These are phyloP conservation scores for Hypoxylon lenormandii DNA, from an alignment of 495 filamentous ascomycete species.

Conservation along the genomic window DNA sequence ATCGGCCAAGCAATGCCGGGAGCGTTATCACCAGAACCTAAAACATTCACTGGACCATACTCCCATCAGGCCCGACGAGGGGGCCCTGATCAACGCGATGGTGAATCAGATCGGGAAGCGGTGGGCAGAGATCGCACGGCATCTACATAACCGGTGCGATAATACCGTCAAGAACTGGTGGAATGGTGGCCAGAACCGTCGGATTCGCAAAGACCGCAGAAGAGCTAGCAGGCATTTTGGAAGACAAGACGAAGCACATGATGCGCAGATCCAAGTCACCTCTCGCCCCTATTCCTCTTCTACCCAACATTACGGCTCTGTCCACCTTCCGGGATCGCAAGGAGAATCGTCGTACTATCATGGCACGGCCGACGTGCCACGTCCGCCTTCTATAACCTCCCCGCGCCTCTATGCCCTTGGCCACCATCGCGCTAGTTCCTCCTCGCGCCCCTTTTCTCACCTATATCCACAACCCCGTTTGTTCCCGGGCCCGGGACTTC, in stretches of 20 bases:
- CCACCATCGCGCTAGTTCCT: too few relatives aligned
- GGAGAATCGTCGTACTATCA: too few relatives aligned
- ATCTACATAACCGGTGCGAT: conserved; percentile 88
- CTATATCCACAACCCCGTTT: too few relatives aligned
- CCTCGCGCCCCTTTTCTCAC: too few relatives aligned
- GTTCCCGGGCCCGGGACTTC: conserved; percentile 63
- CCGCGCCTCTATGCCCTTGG: too few relatives aligned
- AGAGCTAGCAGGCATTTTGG: not conserved
- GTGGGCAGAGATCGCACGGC: conserved; percentile 94
- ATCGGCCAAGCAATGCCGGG: conserved; percentile 94
- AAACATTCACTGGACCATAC: conserved; percentile 90
- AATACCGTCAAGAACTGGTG: conserved; percentile 99
- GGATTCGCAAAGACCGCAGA: conserved; percentile 54
- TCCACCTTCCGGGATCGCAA: too few relatives aligned
- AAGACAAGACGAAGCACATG: too few relatives aligned
- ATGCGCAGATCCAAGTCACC: too few relatives aligned
- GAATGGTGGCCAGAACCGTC: conserved; percentile 93
- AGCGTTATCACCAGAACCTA: conserved; percentile 94
- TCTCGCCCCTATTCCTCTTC: too few relatives aligned
- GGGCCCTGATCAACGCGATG: conserved; percentile 80
- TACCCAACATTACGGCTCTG: too few relatives aligned
- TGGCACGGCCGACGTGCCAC: too few relatives aligned
- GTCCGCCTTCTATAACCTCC: too few relatives aligned
- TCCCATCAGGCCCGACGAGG: conserved; percentile 92
- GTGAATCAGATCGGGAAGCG: conserved; percentile 86